Conservation (phyloP, 169 alveolate genomes). For the Pseudocohnilembus persalinus region DNA sequence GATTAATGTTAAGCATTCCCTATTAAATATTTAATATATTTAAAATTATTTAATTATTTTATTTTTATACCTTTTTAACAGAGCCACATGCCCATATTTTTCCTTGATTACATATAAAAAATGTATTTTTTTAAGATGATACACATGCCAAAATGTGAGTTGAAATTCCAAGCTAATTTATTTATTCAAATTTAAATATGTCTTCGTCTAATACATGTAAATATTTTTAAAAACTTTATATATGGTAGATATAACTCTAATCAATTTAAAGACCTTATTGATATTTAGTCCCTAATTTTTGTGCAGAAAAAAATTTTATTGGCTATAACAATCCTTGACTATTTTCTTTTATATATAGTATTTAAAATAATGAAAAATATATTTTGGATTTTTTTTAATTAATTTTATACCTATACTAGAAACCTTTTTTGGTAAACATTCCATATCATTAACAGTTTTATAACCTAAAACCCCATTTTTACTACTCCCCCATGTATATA, state of each 20-base stretch:
- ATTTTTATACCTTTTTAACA: slow-evolving; percentile 4
- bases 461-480: slow-evolving; percentile 39
- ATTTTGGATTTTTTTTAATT: no score
- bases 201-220: not conserved
- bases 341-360: not conserved
- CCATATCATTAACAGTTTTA: no score
- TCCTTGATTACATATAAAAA: slow-evolving; percentile 22
- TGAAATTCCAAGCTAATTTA: not conserved
- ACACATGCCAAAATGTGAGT: not conserved
- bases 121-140: slow-evolving; percentile 28
- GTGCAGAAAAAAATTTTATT: not conserved
- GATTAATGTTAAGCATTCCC: slow-evolving; percentile 36
- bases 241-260: not conserved
- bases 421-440: no score
- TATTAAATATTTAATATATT: not conserved
- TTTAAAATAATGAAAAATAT: not conserved
- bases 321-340: not conserved
- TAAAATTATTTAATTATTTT: no score
- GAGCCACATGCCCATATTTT: slow-evolving; percentile 41
- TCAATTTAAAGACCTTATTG: not conserved
- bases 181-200: not conserved
- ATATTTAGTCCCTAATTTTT: not conserved
- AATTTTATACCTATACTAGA: no score
- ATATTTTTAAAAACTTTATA: not conserved
- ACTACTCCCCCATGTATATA: slow-evolving; percentile 41